phyloP scores from a whole-genome alignment of 768 basidiomycete genomes.

The Termitomyces titanicus region DNA sequence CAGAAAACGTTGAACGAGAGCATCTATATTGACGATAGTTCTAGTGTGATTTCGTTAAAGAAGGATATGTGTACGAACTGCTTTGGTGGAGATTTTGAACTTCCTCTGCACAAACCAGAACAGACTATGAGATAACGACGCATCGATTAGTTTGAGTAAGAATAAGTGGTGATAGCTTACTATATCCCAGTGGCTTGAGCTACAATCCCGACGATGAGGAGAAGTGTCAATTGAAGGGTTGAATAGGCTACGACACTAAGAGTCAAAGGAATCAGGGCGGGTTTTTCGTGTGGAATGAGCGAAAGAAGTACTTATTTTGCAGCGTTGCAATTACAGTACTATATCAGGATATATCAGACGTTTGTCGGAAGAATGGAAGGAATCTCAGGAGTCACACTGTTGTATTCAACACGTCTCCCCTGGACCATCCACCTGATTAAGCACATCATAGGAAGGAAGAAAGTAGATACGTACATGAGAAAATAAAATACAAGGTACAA shows the following conservation, averaged over 20 bases:
- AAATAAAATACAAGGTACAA: constrained; percentile 74
- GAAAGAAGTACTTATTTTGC: constrained; percentile 54
- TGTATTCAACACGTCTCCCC: constrained; percentile 76
- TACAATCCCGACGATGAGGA: constrained; percentile 63
- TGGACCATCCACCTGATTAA: constrained; percentile 16
- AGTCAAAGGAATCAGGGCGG: background rate
- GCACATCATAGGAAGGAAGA: background rate
- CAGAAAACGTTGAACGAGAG: constrained; percentile 67
- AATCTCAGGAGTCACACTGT: constrained; percentile 44
- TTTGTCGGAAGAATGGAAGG: no score
- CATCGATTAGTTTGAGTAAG: background rate
- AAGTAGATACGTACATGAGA: constrained; percentile 49
- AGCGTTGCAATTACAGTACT: constrained; percentile 71
- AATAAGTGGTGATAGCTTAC: constrained; percentile 32
- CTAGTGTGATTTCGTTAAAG: background rate
- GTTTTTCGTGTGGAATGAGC: background rate
- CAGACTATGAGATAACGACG: constrained; percentile 29
- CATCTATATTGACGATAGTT: constrained; percentile 42
- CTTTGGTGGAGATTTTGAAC: constrained; percentile 61
- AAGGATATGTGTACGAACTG: constrained; percentile 29
- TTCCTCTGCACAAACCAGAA: constrained; percentile 71
- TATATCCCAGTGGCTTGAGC: constrained; percentile 67
- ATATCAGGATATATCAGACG: background rate
- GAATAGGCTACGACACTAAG: constrained; percentile 66
- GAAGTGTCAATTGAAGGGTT: constrained; percentile 63